Evolutionary conservation across 164 flowering plant genomes (phyloP), one percentile per base, ranked within the genome.

Genomic region (Stephania japonica): DNA sequence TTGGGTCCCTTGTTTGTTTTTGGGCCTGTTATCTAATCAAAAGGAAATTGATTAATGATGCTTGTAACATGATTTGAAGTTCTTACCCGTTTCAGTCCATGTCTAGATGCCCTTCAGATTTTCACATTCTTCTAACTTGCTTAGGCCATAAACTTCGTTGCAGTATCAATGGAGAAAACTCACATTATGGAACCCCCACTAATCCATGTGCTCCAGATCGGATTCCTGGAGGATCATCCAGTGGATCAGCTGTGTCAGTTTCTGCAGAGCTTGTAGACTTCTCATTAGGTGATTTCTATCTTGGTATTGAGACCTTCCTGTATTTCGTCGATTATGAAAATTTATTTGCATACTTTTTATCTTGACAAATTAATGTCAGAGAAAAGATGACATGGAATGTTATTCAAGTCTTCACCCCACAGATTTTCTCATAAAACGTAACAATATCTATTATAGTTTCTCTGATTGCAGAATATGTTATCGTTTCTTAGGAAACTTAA

Each of bases 231-330:
- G 99, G 98, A 81, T 93, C 99, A 56, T 92, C 99, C 38, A 91
- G 99, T 80, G 98, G 98, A 65, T 95, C 99, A 70, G 97, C 97
- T 70, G 99, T 95, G 67, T 90, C 96, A 18, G 98, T 95, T 70
- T 89, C 87, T 70, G 94, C 94, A 65, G 79, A 50, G 78, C 90
- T 92, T 73, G 92, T 81, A n/a, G 96, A 95, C 84, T 92, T 95
- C 76, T 80, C 97, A 26, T 75, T 95, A 65, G 99, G 99, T 90
- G 24, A 73, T 78, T 21, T 65, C 71, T 73, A 23, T 47, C 70
- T n/a, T 65, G 5, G 9, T 5, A n/a, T 18, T 67, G 23, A 42
- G 25, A 23, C 10, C 26, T 24, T 67, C 69, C 10, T 67, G 69
- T 3, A 27, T 67, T 32, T 27, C 13, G 2, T 67, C n/a, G 41